Base-by-base conservation (phyloP, 1,284 basidiomycete genomes). In the Ustilago shanxiensis region DNA sequence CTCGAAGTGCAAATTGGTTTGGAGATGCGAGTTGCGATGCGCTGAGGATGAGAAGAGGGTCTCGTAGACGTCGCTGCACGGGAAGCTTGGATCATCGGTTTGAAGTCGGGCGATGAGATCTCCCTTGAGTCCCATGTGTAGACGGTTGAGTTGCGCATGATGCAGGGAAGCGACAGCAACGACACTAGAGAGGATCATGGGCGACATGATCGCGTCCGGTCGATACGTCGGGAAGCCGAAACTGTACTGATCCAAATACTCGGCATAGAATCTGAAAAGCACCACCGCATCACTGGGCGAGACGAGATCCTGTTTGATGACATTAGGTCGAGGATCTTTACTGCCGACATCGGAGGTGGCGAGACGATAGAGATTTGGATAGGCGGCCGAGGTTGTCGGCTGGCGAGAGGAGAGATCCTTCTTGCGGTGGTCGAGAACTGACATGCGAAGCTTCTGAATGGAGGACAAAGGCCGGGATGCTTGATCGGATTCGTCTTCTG, bases 171-270 rank as follows among this genome's bases (percentile, higher is more conserved):
- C 70, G 9, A 72, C 50, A 41, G 59, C 62, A 1, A 72, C 70
- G 6, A 72, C 64, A 20, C 60, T 63, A 14, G 60, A 45, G 16
- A 72, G 56, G 41, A 72, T 72, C 70, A 72, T 72, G 24, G 70
- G 70, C 16, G 70, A 72, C 70, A 72, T 72, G 70, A 66, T 72
- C n/a, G 70, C 70, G 26, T 72, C 70, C 11, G 70, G 70, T 8
- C 56, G 50, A 22, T 66, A 72, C 18, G 70, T 72, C 0, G 70
- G 70, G 49, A 72, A 72, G 6, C 70, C 70, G 20, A 72, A 72
- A 37, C 63, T 66, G 56, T 72, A 72, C 57, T 72, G 70, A 29
- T 72, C 70, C 44, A 72, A 55, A 22, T 72, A 72, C 31, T 72
- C 70, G 28, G 70, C 70, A 29, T 60, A 72, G 70, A 72, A 72